Base-by-base conservation (phyloP, 1,284 basidiomycete species). In the Sporisorium iseilematis-ciliati region DNA sequence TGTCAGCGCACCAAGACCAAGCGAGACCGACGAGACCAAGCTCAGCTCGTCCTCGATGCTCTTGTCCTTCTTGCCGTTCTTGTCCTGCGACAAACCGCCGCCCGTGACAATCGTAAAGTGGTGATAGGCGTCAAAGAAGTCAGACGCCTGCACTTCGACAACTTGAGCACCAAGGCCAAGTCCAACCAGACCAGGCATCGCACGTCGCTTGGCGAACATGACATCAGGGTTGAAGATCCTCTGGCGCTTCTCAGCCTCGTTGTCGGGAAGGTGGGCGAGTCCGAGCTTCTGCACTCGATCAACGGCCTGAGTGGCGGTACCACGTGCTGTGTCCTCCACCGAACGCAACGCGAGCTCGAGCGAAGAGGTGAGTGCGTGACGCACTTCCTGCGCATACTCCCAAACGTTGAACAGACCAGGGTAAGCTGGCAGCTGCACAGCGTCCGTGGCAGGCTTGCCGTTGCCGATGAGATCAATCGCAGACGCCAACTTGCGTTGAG, bases 161-260 rank as follows among this genome's bases (percentile, higher is more conserved):
- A 82, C 57, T 25, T 82, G 79, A 6, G 70, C 52, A 35, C 66
- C 59, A 18, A 85, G 65, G 2, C 83, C 83, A 5, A 85, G 67
- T 0, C 82, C 81, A 2, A 79, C 75, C 14, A 85, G 48, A 18
- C 70, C 71, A 7, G 61, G 62, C 49, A 67, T 57, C 86, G 81
- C 87, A 88, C 87, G 80, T 88, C 90, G 71, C 88, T 89, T 49
- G 88, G 83, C 42, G 87, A 99, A 99, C 97, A 99, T 99, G 20
- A 93, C 95, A 82, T 95, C 92, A 12, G 96, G 93, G 87, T 94
- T 91, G 88, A 99, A 99, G 12, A 95, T 90, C 10, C 94, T 89
- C 55, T 79, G 61, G 5, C 75, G 68, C 49, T 73, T 67, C 56
- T 81, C 72, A 2, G 61, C 68, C 1, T 72, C 66, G 31, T 78